Base-by-base conservation (phyloP, 2,329 filamentous ascomycete genomes). In the Cadophora luteo-olivacea region DNA sequence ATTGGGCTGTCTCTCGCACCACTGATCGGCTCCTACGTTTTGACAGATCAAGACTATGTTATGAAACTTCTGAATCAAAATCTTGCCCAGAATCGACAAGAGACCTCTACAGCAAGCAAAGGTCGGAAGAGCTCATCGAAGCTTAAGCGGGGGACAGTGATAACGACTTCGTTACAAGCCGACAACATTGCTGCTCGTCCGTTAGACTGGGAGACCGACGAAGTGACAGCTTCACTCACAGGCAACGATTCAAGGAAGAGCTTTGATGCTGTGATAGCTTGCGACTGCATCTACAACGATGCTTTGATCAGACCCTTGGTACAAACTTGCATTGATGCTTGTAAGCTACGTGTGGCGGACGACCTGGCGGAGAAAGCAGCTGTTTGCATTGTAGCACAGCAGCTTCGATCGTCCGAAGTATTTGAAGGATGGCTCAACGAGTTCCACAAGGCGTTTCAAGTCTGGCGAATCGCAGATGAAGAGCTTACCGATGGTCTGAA, bases 231-330 rank as follows among this genome's bases (percentile, higher is more conserved):
- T 12, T 77, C 78, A 16, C 75, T 77, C 9, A 70, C 71, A 64
- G 48, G 78, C 11, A 69, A 54, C 64, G 68, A 19, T 65, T 77
- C 51, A 67, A 75, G 70, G 55, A 77, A 74, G 75, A 84, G 85
- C 67, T 91, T 96, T 72, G 91, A 97, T 75, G 80, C 89, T 16
- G 83, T 98, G 12, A 78, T 98, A 45, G 93, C 94, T 4, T 97
- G 93, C 77, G 96, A 99, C 79, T 97, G 94, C 79, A 91, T 99
- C 73, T 99, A 97, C 83, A 99, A 98, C 80, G 92, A 97, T 72
- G 87, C 91, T 2, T 86, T 98, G 3, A 87, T 98, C 29, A 82
- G 87, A 54, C 93, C 94, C 0, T 87, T 98, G 61, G 92, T 96
- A n/a, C 87, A 90, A 74, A 92, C 93, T 0, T 97, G 92, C 78